These are phyloP conservation scores for Arachis monticola DNA, from an alignment of 331 rosid genomes.

Conservation along the genomic window DNA sequence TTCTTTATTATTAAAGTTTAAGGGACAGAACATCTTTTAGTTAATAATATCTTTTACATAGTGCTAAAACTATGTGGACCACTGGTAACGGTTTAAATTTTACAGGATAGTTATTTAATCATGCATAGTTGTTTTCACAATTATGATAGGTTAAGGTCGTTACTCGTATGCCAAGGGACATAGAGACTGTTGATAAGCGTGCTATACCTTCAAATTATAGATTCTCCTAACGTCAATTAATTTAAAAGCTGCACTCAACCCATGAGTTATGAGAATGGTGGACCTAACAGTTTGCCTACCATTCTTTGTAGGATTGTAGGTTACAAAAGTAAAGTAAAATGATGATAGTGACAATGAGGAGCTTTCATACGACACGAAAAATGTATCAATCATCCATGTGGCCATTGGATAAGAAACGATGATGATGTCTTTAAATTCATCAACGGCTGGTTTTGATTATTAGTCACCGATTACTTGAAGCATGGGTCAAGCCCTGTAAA, in stretches of 20 bases:
- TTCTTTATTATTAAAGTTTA: too few species aligned
- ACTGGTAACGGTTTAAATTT: background rate
- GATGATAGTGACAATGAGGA: background rate
- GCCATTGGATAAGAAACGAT: background rate
- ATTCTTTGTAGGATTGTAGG: slow-evolving; percentile 1
- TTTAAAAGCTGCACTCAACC: background rate
- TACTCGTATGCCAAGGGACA: background rate
- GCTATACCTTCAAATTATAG: background rate
- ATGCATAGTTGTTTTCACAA: too few species aligned
- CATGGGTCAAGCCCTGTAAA: background rate
- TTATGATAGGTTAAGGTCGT: background rate
- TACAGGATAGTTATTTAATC: too few species aligned
- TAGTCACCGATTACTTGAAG: background rate
- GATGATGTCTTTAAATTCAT: background rate
- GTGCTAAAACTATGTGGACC: background rate
- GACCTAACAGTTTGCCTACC: slow-evolving; percentile 23
- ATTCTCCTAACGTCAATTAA: slow-evolving; percentile 7
- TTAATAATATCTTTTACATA: too few species aligned
- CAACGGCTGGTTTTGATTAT: slow-evolving; percentile 5
- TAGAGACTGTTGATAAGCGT: background rate
- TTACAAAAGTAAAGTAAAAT: background rate
- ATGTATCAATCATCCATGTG: background rate
- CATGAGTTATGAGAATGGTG: slow-evolving; percentile 24
- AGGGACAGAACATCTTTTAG: too few species aligned
- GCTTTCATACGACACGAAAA: background rate